A percentile compares a stretch with the other conserved stretches of the same genome.
phyloP scores from a whole-genome alignment of 2,329 filamentous ascomycete species.

The Penicillium psychrosexuale region DNA sequence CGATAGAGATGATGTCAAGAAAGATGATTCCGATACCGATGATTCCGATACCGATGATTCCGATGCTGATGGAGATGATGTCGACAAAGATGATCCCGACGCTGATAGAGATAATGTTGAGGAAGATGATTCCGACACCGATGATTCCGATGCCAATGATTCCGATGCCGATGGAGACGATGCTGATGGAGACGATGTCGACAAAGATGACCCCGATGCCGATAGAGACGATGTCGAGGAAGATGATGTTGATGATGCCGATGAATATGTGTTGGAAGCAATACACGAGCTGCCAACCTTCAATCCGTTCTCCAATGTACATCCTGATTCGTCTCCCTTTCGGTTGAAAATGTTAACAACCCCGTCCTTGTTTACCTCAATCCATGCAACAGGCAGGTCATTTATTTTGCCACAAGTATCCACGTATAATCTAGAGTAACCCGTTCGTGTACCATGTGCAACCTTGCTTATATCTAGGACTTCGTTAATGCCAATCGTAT shows the following conservation, averaged over 20 bases:
- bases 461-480: not conserved
- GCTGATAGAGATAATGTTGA: not conserved
- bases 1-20: too few species aligned
- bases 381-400: not conserved
- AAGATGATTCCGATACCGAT: too few species aligned
- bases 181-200: too few species aligned
- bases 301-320: not conserved
- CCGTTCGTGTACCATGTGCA: not conserved
- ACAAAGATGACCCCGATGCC: too few species aligned
- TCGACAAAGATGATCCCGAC: not conserved
- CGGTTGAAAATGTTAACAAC: not conserved
- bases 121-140: too few species aligned
- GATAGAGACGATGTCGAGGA: too few species aligned
- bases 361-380: not conserved
- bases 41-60: too few species aligned
- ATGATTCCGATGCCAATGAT: too few species aligned
- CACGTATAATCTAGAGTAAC: not conserved
- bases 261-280: not conserved
- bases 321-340: not conserved
- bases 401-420: not conserved
- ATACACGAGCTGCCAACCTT: not conserved
- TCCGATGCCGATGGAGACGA: too few species aligned
- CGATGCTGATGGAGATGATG: not conserved
- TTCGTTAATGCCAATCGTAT: not conserved
- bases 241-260: not conserved